These are phyloP conservation scores for Reutealis trisperma DNA, from an alignment of 345 rosid species.

Conservation along the genomic window DNA sequence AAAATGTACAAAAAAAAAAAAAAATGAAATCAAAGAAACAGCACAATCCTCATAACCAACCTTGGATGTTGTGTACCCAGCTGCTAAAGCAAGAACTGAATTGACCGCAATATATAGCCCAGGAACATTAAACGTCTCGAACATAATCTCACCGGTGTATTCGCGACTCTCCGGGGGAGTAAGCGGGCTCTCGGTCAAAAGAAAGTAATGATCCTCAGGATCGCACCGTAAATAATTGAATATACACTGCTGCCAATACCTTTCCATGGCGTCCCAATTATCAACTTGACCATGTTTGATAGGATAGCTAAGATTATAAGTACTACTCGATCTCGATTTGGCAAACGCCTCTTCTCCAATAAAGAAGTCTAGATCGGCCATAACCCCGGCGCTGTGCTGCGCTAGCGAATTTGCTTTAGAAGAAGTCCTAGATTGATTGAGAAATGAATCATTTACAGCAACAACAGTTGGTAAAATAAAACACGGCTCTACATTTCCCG, in stretches of 20 bases:
- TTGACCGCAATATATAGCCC: slow-evolving; percentile 98
- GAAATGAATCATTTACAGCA: slow-evolving; percentile 81
- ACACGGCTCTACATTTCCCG: slow-evolving; percentile 98
- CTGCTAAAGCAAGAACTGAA: slow-evolving; percentile 97
- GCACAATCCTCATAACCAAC: slow-evolving; percentile 35
- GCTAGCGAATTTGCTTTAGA: slow-evolving; percentile 73
- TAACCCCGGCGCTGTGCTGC: slow-evolving; percentile 91
- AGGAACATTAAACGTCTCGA: slow-evolving; percentile 91
- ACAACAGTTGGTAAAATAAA: slow-evolving; percentile 89
- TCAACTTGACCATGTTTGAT: slow-evolving; percentile 87
- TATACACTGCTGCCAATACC: slow-evolving; percentile 97
- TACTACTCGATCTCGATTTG: slow-evolving; percentile 71
- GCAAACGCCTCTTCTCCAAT: slow-evolving; percentile 85
- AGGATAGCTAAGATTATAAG: slow-evolving; percentile 77
- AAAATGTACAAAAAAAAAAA: neutral
- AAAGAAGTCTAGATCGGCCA: slow-evolving; percentile 95
- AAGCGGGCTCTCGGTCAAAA: slow-evolving; percentile 95
- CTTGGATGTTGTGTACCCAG: slow-evolving; percentile 96
- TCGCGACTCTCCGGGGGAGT: slow-evolving; percentile 96
- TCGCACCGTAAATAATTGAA: slow-evolving; percentile 91
- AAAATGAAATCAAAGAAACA: neutral
- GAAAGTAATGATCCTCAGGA: slow-evolving; percentile 97
- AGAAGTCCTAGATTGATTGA: slow-evolving; percentile 68
- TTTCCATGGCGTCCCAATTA: slow-evolving; percentile 98
- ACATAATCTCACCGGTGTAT: slow-evolving; percentile 93